These are phyloP conservation scores for Penicillium brasilianum DNA, from an alignment of 2,329 filamentous ascomycete species.

Conservation along the genomic window DNA sequence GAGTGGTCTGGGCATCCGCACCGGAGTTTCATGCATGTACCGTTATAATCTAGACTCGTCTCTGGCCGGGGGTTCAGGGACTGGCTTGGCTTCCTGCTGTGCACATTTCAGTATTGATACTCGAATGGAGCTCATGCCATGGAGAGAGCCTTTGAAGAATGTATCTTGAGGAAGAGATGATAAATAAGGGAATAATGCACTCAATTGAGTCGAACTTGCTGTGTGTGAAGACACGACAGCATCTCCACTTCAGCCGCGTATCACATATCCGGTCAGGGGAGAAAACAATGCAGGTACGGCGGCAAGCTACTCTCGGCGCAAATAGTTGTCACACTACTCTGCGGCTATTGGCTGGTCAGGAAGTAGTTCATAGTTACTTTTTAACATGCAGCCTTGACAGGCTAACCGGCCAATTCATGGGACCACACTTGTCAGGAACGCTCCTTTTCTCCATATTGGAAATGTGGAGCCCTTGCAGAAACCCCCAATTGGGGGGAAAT, in stretches of 20 bases:
- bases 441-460: neutral
- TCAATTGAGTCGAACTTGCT: neutral
- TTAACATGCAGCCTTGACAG: neutral
- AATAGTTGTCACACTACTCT: neutral
- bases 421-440: too few species aligned
- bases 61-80: neutral
- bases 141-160: neutral
- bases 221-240: neutral
- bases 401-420: too few species aligned
- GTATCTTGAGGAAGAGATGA: neutral
- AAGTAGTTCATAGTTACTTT: too few species aligned
- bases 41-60: slow-evolving; percentile 1
- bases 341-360: neutral
- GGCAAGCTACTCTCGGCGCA: neutral
- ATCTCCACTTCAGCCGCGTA: neutral
- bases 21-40: neutral
- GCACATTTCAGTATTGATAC: neutral
- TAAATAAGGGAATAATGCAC: neutral
- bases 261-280: neutral
- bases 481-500: neutral
- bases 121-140: neutral
- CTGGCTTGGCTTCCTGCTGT: neutral
- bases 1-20: neutral
- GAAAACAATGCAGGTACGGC: too few species aligned
- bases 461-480: neutral